Conservation (phyloP, 306 rosid genomes). For the Bauhinia variegata region DNA sequence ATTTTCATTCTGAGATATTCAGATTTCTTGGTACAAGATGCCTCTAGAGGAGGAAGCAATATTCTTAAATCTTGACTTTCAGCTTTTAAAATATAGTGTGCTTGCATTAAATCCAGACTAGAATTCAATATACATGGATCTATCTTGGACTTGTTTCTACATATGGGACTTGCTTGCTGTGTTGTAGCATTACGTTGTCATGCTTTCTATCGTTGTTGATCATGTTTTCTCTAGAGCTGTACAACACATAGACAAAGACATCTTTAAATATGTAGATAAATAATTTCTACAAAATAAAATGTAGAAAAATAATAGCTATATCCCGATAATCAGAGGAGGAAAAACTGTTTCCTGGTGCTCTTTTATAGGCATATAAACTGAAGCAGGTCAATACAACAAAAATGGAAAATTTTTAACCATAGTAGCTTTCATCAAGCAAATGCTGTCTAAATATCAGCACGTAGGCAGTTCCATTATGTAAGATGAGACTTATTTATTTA, state of each 20-base stretch:
- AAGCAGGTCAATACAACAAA: neutral
- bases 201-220: too few relatives aligned
- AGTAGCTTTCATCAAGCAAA: constrained; percentile 17
- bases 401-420: neutral
- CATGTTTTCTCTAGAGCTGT: too few relatives aligned
- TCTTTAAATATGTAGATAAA: neutral
- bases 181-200: constrained; percentile 12
- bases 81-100: constrained; percentile 3
- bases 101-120: constrained; percentile 26
- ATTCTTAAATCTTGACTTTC: neutral
- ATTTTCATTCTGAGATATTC: neutral
- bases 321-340: neutral
- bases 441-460: neutral
- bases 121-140: constrained; percentile 12
- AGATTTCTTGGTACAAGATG: neutral
- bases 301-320: constrained; percentile 7
- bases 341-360: neutral
- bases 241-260: neutral
- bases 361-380: constrained; percentile 16
- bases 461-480: too few relatives aligned
- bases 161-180: constrained; percentile 12
- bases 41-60: constrained; percentile 5
- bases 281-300: neutral
- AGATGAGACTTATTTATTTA: too few relatives aligned
- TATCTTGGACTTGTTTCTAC: constrained; percentile 23